Evolutionary conservation across 1,284 basidiomycete species (phyloP).

Genomic region (Ustilago bromivora): DNA sequence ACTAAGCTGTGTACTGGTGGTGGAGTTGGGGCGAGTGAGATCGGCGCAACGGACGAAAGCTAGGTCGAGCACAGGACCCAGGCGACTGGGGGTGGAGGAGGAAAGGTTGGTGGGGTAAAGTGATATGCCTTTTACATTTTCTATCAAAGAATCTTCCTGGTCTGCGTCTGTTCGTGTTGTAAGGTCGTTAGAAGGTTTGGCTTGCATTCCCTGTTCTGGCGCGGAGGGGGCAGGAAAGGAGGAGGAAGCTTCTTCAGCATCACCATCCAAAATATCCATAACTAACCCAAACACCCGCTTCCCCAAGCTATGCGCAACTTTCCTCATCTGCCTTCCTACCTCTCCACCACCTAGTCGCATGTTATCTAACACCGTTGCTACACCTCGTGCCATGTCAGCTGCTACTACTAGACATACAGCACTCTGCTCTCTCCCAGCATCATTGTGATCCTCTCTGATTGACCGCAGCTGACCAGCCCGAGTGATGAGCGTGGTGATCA

Average conservation of each 20-base stretch:
- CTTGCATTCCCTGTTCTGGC: neutral
- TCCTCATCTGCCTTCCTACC: conserved; percentile 40
- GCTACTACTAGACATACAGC: conserved; percentile 41
- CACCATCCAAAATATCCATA: conserved; percentile 50
- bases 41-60: conserved; percentile 44
- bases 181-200: neutral
- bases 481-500: conserved; percentile 19
- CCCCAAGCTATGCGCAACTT: conserved; percentile 51
- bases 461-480: conserved; percentile 20
- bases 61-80: conserved; percentile 53
- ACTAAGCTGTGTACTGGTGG: conserved; percentile 1
- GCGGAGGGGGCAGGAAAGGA: neutral
- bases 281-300: conserved; percentile 35
- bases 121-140: conserved; percentile 38
- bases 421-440: conserved; percentile 8
- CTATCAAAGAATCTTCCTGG: conserved; percentile 15
- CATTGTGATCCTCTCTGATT: neutral
- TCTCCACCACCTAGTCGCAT: conserved; percentile 10
- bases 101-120: conserved; percentile 20
- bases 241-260: conserved; percentile 41
- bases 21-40: conserved; percentile 9
- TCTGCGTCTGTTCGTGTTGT: neutral
- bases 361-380: conserved; percentile 40
- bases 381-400: conserved; percentile 47
- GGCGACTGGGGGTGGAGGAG: conserved; percentile 14